phyloP scores from a whole-genome alignment of 805 yeast genomes.

The Starmerella powellii region DNA sequence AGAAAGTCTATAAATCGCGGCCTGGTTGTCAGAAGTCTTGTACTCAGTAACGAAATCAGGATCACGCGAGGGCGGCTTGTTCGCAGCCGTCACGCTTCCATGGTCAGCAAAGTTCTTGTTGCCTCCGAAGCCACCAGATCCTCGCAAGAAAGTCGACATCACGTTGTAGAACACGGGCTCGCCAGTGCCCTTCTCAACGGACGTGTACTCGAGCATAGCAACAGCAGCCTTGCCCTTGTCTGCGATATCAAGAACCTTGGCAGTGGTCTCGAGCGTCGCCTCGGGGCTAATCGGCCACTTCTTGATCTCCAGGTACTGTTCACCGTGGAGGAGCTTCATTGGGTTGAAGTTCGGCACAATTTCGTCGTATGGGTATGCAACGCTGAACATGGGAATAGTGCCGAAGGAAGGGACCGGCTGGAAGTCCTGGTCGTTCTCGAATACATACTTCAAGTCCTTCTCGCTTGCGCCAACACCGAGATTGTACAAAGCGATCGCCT shows the following conservation, averaged over 20 bases:
- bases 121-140: slow-evolving; percentile 43
- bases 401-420: slow-evolving; percentile 84
- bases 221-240: slow-evolving; percentile 82
- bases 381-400: slow-evolving; percentile 72
- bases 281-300: slow-evolving; percentile 69
- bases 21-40: slow-evolving; percentile 57
- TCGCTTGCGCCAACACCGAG: slow-evolving; percentile 78
- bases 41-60: slow-evolving; percentile 58
- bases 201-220: slow-evolving; percentile 58
- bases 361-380: slow-evolving; percentile 44
- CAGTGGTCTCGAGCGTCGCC: slow-evolving; percentile 49
- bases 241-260: slow-evolving; percentile 56
- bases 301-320: slow-evolving; percentile 70
- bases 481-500: slow-evolving; percentile 73
- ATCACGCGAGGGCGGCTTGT: slow-evolving; percentile 46
- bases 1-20: slow-evolving; percentile 78
- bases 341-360: slow-evolving; percentile 76
- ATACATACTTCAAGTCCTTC: slow-evolving; percentile 62
- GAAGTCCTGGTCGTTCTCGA: slow-evolving; percentile 65
- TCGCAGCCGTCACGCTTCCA: slow-evolving; percentile 49
- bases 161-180: slow-evolving; percentile 66
- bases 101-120: slow-evolving; percentile 43
- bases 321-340: slow-evolving; percentile 84
- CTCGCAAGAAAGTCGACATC: slow-evolving; percentile 73
- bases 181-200: slow-evolving; percentile 60